Evolutionary conservation across 2,329 filamentous ascomycete species (phyloP), one percentile per base, ranked within the genome.

Genomic region (Rutstroemia sp.): DNA sequence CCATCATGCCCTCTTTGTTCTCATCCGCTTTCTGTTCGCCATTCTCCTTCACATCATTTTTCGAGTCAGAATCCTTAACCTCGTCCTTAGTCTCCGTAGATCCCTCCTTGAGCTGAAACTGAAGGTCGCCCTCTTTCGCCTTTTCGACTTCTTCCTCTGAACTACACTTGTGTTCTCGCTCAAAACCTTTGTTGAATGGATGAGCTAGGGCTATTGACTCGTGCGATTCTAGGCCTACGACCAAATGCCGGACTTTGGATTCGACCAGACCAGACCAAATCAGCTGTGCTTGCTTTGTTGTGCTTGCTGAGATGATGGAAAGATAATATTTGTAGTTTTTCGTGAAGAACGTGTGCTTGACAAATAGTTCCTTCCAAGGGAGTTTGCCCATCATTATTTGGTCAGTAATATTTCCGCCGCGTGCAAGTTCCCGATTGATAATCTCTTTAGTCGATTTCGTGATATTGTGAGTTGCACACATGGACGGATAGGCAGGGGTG

Each of bases 391-490:
- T 71, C 73, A 92, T 87, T 59, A 99, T 95, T 64, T 84, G 82
- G 60, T 88, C 85, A 9, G 90, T 84, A 54, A 96, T 86, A 52
- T 88, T 79, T 52, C 86, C 82, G 5, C 86, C 94, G 39, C 89
- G 83, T 61, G 86, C 79, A 19, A 97, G 81, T 69, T 99, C 94
- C 48, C 85, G 80, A 62, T 90, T 82, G 67, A 99, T 91, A 50
- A 96, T 83, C 6, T 81, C 77, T 75, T 91, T 90, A 1, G 91
- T 95, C 1, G 92, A 97, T 62, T 82, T 78, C 3, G 88, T 92
- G 59, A 99, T 86, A 67, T 96, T 97, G 75, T 95, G 94, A 0
- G 94, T 97, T 1, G 94, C 87, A 71, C 94, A 97, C 92, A 96
- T 97, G 50, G 91, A 95, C 2, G 94, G 94, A 70, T 96, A 97